Base-by-base conservation (phyloP, 2,329 filamentous ascomycete species). In the Chaetomium globosum region DNA sequence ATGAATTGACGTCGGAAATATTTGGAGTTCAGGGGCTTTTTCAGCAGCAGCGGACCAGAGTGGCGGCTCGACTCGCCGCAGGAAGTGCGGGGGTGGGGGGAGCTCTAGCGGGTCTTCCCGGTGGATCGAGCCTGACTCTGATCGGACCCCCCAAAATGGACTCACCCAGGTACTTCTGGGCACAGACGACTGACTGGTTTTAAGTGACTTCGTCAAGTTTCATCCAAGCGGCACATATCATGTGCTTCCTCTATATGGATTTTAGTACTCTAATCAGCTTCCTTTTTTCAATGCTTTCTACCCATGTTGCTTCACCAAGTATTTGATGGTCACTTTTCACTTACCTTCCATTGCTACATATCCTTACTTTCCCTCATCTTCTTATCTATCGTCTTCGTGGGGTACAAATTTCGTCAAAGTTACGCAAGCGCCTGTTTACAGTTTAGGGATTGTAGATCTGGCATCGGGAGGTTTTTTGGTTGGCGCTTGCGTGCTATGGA, bases 21-120 rank as follows among this genome's bases (percentile, higher is more conserved):
- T 56, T 23, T n/a, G 31, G n/a, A n/a, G 53, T 31, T 36, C 7
- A 21, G 53, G 5, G 21, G 58, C 30, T 39, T 60, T 39, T 49
- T 49, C 26, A 31, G 49, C 13, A 31, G 13, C 3, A n/a, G 33
- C 7, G 23, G 36, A n/a, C 5, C 19, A 12, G 9, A 49, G n/a
- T 8, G 9, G 9, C 23, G 26, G 52, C 43, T 36, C 33, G 23
- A 33, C 33, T 49, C 54, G 61, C 46, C 26, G 33, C 46, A 63
- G 59, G 61, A 63, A 48, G 61, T 63, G 61, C 33, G 61, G 61
- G 55, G 61, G 48, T 57, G 53, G 54, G 53, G 59, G 52, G 13
- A 21, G 19, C 4, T 7, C 36, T 19, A 19, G 55, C 30, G 55
- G 55, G 30, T 48, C 55, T 59, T 23, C 13, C 43, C 30, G 23